Evolutionary conservation across 2,329 filamentous ascomycete genomes (phyloP), one percentile per base, ranked within the genome.

Genomic region (Fusarium anthophilum): DNA sequence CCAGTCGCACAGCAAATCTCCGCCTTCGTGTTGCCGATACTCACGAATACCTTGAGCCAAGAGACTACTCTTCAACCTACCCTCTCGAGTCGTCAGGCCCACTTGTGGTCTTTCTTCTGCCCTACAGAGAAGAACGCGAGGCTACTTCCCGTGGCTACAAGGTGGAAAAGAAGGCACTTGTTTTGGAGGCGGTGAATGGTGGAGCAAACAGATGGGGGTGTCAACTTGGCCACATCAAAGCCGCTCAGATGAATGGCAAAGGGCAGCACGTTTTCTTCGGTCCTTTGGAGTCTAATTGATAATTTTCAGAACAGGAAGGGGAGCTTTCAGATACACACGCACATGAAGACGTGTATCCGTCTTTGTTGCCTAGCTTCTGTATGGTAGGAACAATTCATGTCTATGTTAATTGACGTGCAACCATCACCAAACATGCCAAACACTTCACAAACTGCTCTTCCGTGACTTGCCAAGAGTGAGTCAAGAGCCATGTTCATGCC

Each of bases 151-250:
- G 32, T 14, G 17, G 12, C 26, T 28, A 15, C 20, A 8, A 8
- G 13, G 13, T 47, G 44, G 18, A 8, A 5, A 28, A 28, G 18
- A 28, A 47, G 26, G 45, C 13, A 11, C 9, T 47, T 8, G 18
- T 47, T 2, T 22, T 47, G 26, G 45, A 47, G 20, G 9, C 11
- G 9, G 20, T 17, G 14, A 2, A 3, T n/a, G 24, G 24, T 28
- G 45, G 10, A 48, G 4, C 4, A 30, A 22, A 8, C 13, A 48
- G 3, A 4, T 30, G 9, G 26, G 45, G 20, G 0, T 0, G 0
- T 17, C 20, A 12, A 22, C 20, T 48, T 8, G 26, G 45, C 3
- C 45, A 8, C 10, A 30, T 30, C 10, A 30, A 30, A n/a, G 10
- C 26, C 14, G 20, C 6, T 30, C 45, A 48, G 26, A 30, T 48